These are phyloP conservation scores for Coniosporium tulheliwenetii DNA, from an alignment of 2,329 filamentous ascomycete species.

Conservation along the genomic window DNA sequence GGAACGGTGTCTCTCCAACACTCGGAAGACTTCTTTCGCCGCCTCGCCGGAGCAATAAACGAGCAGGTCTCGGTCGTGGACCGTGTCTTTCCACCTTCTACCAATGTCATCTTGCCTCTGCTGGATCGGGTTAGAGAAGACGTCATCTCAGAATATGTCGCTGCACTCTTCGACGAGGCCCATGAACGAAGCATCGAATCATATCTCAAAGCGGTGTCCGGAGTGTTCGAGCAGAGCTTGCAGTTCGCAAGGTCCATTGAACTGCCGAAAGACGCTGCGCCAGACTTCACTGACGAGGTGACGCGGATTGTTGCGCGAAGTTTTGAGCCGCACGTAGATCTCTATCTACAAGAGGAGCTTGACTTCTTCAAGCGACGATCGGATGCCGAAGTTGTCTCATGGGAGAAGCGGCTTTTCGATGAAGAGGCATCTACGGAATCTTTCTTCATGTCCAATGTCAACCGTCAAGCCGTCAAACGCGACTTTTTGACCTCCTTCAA, in stretches of 20 bases:
- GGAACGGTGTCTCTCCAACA: constrained; percentile 65
- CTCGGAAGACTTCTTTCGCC: constrained; percentile 66
- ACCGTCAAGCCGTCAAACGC: constrained; percentile 85
- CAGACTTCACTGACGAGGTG: constrained; percentile 47
- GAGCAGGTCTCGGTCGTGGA: constrained; percentile 71
- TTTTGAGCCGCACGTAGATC: constrained; percentile 85
- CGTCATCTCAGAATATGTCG: constrained; percentile 70
- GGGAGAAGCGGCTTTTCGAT: constrained; percentile 85
- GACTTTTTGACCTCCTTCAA: constrained; percentile 95
- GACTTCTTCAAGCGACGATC: constrained; percentile 68
- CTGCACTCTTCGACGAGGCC: constrained; percentile 71
- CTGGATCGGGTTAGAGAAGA: constrained; percentile 73
- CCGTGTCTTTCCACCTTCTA: constrained; percentile 59
- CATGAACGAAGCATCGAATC: constrained; percentile 59
- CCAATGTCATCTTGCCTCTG: constrained; percentile 60
- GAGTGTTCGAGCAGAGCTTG: constrained; percentile 73
- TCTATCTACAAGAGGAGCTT: constrained; percentile 84
- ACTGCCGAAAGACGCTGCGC: constrained; percentile 46
- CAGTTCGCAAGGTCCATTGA: constrained; percentile 59
- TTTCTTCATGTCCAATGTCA: constrained; percentile 91
- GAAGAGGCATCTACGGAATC: constrained; percentile 84
- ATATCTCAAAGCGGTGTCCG: constrained; percentile 76
- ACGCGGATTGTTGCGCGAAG: constrained; percentile 53
- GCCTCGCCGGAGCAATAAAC: constrained; percentile 58
- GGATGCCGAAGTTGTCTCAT: constrained; percentile 60